A percentile compares a stretch with the other conserved stretches of the same genome.
phyloP scores from a whole-genome alignment of 2,329 filamentous ascomycete genomes.

The Rachicladosporium sp. region DNA sequence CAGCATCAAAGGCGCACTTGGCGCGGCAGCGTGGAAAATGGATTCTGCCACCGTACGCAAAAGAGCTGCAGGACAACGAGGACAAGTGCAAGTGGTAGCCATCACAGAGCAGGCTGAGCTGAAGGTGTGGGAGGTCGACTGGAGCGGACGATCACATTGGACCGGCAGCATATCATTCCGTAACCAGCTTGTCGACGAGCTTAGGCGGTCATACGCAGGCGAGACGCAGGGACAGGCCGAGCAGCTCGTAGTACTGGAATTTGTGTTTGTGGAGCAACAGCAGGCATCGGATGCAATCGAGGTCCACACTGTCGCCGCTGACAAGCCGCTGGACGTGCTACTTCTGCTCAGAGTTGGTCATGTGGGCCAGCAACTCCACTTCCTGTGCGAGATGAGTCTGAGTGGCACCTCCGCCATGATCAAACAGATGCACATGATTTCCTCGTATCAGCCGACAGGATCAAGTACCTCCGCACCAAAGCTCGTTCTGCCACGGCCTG shows the following conservation, averaged over 20 bases:
- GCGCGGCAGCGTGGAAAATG: slow-evolving; percentile 55
- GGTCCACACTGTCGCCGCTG: slow-evolving; percentile 6
- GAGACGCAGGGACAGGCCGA: slow-evolving; percentile 27
- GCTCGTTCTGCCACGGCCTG: slow-evolving; percentile 66
- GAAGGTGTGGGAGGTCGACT: slow-evolving; percentile 78
- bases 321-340: slow-evolving; percentile 17
- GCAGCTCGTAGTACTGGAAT: slow-evolving; percentile 51
- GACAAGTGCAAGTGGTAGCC: slow-evolving; percentile 74
- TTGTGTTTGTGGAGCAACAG: slow-evolving; percentile 47
- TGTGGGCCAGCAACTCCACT: slow-evolving; percentile 45
- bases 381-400: slow-evolving; percentile 60
- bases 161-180: slow-evolving; percentile 60
- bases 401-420: slow-evolving; percentile 42
- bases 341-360: slow-evolving; percentile 17
- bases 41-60: slow-evolving; percentile 72
- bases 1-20: slow-evolving; percentile 65
- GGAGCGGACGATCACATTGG: slow-evolving; percentile 69
- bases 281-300: slow-evolving; percentile 6
- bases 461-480: slow-evolving; percentile 34
- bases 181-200: slow-evolving; percentile 48
- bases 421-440: slow-evolving; percentile 28
- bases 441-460: slow-evolving; percentile 1
- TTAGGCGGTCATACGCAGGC: slow-evolving; percentile 43
- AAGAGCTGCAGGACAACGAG: slow-evolving; percentile 57
- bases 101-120: slow-evolving; percentile 66